Base-by-base conservation (phyloP, 2,329 filamentous ascomycete species). In the Stagonosporopsis cucurbitacearum region DNA sequence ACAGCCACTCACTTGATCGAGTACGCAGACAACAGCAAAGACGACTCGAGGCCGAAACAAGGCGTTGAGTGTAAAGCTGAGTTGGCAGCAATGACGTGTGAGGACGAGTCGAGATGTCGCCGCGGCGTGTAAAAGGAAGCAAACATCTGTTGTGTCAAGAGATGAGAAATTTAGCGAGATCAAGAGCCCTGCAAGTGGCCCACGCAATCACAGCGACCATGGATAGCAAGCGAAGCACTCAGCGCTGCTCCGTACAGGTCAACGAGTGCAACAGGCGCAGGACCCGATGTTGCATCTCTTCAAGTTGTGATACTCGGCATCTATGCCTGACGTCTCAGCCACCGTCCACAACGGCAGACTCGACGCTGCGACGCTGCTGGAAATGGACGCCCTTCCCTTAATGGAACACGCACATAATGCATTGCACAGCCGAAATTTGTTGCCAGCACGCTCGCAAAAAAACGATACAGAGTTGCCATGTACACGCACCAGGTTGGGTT, bases 261-360 rank as follows among this genome's bases (percentile, higher is more conserved):
- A 57, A 50, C 51, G 56, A 35, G 36, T 48, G n/a, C n/a, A 50
- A 46, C 36, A 37, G 57, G 54, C 45, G 42, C n/a, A 23, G 43
- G 40, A 44, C 50, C 57, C 58, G 52, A 66, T 57, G 65, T 69
- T 69, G 62, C 63, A 68, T 66, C 53, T 58, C 53, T 23, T 23
- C 33, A 15, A 7, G 19, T 23, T 32, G 37, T 43, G 28, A 13
- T 47, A 23, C 35, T 37, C 23, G 33, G 33, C 36, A 50, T 59
- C 47, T 41, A 45, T 49, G 50, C 50, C 58, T 46, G 49, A 44
- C 52, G 62, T 68, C 64, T 64, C 62, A 69, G 64, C 64, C 63
- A 65, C 60, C 39, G 37, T 55, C 54, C 54, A 57, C 57, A 11
- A 32, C 35, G 26, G 47, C 46, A 26, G 15, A 13, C 13, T 39